A percentile compares a stretch with the other conserved stretches of the same genome.
Evolutionary conservation across 2,329 filamentous ascomycete species (phyloP).

Genomic region (Cordyceps javanica): DNA sequence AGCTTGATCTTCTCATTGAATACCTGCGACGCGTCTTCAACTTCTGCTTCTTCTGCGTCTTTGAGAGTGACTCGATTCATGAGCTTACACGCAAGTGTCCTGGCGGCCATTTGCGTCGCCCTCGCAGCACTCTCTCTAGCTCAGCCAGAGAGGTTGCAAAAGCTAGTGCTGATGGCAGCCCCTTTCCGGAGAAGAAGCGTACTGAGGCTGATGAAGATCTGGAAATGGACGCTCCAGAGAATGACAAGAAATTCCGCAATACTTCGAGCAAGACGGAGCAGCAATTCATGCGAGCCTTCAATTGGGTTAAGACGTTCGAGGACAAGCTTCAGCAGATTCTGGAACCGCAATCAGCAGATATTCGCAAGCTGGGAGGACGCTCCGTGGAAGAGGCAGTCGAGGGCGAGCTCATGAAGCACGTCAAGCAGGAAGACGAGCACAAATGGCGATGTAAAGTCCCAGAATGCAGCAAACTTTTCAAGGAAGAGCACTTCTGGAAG

Average conservation of each 20-base stretch:
- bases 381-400: slow-evolving; percentile 78
- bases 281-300: slow-evolving; percentile 89
- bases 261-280: slow-evolving; percentile 74
- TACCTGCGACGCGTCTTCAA: slow-evolving; percentile 95
- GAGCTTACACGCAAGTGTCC: slow-evolving; percentile 94
- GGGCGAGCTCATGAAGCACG: slow-evolving; percentile 78
- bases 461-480: slow-evolving; percentile 94
- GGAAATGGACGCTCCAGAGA: slow-evolving; percentile 38
- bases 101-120: slow-evolving; percentile 91
- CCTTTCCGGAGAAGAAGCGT: slow-evolving; percentile 79
- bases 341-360: slow-evolving; percentile 79
- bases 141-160: slow-evolving; percentile 78
- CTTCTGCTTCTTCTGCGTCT: slow-evolving; percentile 99
- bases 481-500: slow-evolving; percentile 93
- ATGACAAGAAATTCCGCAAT: slow-evolving; percentile 68
- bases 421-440: slow-evolving; percentile 96
- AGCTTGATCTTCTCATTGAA: slow-evolving; percentile 90
- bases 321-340: slow-evolving; percentile 92
- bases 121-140: slow-evolving; percentile 75
- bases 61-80: slow-evolving; percentile 95
- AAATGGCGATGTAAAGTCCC: slow-evolving; percentile 97
- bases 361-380: slow-evolving; percentile 87
- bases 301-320: slow-evolving; percentile 98
- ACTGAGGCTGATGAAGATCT: slow-evolving; percentile 61
- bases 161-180: slow-evolving; percentile 74